Conservation (phyloP, 345 rosid species). For the Populus simonii region DNA sequence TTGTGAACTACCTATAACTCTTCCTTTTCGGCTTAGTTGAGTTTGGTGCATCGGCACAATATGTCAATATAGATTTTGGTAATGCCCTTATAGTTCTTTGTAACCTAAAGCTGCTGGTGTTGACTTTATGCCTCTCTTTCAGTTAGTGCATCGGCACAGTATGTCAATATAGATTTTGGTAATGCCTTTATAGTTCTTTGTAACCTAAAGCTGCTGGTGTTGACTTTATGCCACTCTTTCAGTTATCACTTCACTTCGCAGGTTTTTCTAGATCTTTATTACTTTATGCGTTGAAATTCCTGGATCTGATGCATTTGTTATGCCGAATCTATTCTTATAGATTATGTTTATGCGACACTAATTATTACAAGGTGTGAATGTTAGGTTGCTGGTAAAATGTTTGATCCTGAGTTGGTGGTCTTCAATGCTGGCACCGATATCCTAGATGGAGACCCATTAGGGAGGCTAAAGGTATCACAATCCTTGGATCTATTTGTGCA, state of each 20-base stretch:
- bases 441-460: conserved; percentile 93
- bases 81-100: neutral
- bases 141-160: neutral
- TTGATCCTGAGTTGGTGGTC: conserved; percentile 71
- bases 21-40: neutral
- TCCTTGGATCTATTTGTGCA: neutral
- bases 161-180: neutral
- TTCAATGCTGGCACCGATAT: conserved; percentile 98
- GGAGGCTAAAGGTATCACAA: conserved; percentile 60
- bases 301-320: neutral
- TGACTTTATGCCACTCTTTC: neutral
- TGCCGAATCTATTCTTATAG: neutral
- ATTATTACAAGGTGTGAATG: conserved; percentile 12
- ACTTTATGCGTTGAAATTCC: no score
- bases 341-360: neutral
- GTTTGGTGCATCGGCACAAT: neutral
- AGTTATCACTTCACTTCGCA: neutral
- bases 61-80: neutral
- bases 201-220: neutral
- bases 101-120: neutral
- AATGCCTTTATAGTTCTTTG: neutral
- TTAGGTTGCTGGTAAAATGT: conserved; percentile 66
- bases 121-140: neutral
- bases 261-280: neutral
- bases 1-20: neutral